Evolutionary conservation across 768 basidiomycete species (phyloP), one percentile per base, ranked within the genome.

Genomic region (Galerina sulciceps): DNA sequence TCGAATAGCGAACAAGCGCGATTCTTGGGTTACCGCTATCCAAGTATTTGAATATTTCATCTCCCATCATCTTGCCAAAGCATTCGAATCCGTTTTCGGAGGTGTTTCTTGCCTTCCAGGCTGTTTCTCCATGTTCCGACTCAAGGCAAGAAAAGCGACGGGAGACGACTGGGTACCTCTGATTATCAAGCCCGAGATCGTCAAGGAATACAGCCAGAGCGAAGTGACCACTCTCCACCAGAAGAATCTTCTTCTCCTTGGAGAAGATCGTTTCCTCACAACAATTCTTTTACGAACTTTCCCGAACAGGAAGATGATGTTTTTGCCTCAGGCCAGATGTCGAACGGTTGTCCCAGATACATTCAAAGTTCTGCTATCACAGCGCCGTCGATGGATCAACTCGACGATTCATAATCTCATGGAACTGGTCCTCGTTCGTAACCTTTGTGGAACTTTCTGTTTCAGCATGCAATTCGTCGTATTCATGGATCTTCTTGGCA

Each of bases 381-480:
- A 99, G 71, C 93, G 97, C 34, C 89, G 97, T 17, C 89, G 97
- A 56, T 99, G 97, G 97, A 99, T 99, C 78, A 99, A 99, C 75
- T 98, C 96, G 14, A 99, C 97, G 0, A 93, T 99, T 50, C 97
- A 99, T 79, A 99, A 99, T 73, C 86, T 99, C 50, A 98, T 99
- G 95, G 97, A 99, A 73, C 89, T 99, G 38, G 93, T 98, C 36
- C 87, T 93, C 60, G 97, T 99, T 40, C 93, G 92, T 64, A 94
- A 99, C 70, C 84, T 98, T 14, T 99, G 97, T 74, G 97, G 97
- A 36, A 99, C 96, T 31, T 99, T 99, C 76, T 99, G 97, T 81
- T 98, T 99, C 78, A 97, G 94, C 75, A 99, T 98, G 96, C 97
- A 99, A 72, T 99, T 99, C 73, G 89, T 99, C 73, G 95, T 99